Evolutionary conservation across 768 basidiomycete species (phyloP), one percentile per base, ranked within the genome.

Genomic region (Leccinum subtestaceum): DNA sequence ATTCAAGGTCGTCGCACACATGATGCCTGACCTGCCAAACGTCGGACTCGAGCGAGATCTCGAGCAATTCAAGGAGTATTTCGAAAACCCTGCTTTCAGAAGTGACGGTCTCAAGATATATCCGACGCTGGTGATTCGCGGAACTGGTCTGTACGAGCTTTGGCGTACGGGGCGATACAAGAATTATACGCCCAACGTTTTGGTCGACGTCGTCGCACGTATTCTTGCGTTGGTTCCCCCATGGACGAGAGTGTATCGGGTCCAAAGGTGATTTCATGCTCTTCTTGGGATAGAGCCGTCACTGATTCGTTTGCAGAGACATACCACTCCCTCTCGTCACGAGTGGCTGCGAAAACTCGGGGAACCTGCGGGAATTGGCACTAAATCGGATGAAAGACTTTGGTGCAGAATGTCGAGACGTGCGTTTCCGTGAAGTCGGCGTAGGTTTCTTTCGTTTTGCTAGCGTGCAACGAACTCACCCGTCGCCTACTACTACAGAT

Each of bases 1-100:
- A 4, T 99, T 97, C 87, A 99, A 99, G 75, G 95, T 99, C 56
- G 97, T 99, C 29, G 95, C 95, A 19, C 97, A 99, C 72, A 98
- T 98, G 97, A 99, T 99, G 95, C 95, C 95, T 13, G 96, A 99
- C 73, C 83, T 98, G 9, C 96, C 96, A 9, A 99, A 99, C 71
- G 93, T 98, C 58, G 97, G 97, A 34, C 82, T 96, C 59, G 97
- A 98, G 77, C 86, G 97, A 57, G 97, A 99, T 74, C 84, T 99
- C 50, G 95, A 95, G 68, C 97, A 98, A 69, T 99, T 99, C 82
- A 95, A 97, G 72, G 97, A 98, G 72, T 99, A 95, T 73, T 99
- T 99, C 67, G 97, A 99, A 77, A 98, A 97, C 70, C 97, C 97
- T 11, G 91, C 91, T 0, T 99, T 98, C 77, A 80, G 97, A 61